phyloP scores from a whole-genome alignment of 2,329 filamentous ascomycete genomes.

The Nothophoma quercina region DNA sequence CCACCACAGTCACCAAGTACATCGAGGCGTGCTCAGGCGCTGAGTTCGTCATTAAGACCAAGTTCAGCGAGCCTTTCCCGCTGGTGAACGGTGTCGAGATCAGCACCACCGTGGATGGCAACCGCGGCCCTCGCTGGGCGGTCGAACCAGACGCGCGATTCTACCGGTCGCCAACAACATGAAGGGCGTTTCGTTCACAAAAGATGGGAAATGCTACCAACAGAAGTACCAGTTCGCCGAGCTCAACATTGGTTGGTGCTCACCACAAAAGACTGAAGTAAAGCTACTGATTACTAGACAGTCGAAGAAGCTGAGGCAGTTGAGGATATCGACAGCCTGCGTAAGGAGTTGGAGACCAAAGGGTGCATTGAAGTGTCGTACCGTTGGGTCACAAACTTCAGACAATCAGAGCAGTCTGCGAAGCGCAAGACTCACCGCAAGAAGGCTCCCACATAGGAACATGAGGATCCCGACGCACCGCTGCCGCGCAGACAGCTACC shows the following conservation, averaged over 20 bases:
- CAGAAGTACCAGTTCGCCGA: constrained; percentile 34
- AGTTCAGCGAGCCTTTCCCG: neutral
- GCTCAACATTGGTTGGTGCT: constrained; percentile 18
- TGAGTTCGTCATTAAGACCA: constrained; percentile 24
- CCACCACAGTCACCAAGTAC: constrained; percentile 33
- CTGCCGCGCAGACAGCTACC: neutral
- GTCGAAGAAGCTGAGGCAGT: constrained; percentile 3
- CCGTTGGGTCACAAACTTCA: neutral
- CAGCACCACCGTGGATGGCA: constrained; percentile 26
- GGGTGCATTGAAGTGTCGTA: constrained; percentile 3
- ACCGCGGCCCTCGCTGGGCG: neutral
- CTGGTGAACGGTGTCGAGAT: constrained; percentile 13
- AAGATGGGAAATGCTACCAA: constrained; percentile 1
- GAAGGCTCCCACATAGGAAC: neutral
- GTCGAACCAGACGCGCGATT: neutral
- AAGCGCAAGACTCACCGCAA: no score
- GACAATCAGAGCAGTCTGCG: constrained; percentile 8
- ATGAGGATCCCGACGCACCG: neutral
- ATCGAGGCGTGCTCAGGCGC: constrained; percentile 39
- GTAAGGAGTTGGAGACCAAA: neutral
- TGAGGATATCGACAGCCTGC: constrained; percentile 5
- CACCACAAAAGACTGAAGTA: no score
- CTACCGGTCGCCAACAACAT: neutral
- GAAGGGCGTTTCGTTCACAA: neutral
- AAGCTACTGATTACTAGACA: neutral